Evolutionary conservation across 345 rosid genomes (phyloP), one percentile per base, ranked within the genome.

Genomic region (Litchi chinensis): DNA sequence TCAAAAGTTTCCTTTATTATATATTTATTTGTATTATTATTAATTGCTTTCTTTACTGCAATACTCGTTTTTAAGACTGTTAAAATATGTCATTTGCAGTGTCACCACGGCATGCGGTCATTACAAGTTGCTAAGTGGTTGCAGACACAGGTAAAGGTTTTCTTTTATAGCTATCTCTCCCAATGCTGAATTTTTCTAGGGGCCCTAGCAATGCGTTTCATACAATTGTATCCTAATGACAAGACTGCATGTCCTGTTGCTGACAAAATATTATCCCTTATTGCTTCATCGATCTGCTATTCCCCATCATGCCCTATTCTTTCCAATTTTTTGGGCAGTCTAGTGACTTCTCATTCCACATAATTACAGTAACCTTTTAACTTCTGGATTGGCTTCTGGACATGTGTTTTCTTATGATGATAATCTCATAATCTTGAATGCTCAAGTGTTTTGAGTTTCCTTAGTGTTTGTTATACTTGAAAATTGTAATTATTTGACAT

Each of bases 31-130:
- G 52, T 46, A 46, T 3, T 46, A 46, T 46, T 46, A 46, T 7
- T 46, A 46, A 46, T 7, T 44, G 10, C 73, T 37, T 24, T 43
- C 26, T 57, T 15, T 4, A 54, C 11, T 37, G 6, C 44, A 22
- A 6, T 13, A 52, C 16, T 37, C 7, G 5, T 37, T 54, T 41
- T 19, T 57, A 10, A 10, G 16, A 32, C 24, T 70, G 6, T 73
- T 74, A 54, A 77, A 59, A 84, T 1, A 21, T 0, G 19, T 74
- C 71, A 10, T 76, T 41, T 86, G 76, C 95, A 95, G 98, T 95
- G 98, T 57, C 97, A 95, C 84, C 97, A 79, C 81, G 96, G 98
- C 68, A 82, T 90, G 84, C 90, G 97, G 82, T 95, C 98, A 10
- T 56, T 93, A 71, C 95, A 95, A 73, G 93, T 93, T 28, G 95